These are phyloP conservation scores for Xylaria cubensis DNA, from an alignment of 495 filamentous ascomycete species.

Conservation along the genomic window DNA sequence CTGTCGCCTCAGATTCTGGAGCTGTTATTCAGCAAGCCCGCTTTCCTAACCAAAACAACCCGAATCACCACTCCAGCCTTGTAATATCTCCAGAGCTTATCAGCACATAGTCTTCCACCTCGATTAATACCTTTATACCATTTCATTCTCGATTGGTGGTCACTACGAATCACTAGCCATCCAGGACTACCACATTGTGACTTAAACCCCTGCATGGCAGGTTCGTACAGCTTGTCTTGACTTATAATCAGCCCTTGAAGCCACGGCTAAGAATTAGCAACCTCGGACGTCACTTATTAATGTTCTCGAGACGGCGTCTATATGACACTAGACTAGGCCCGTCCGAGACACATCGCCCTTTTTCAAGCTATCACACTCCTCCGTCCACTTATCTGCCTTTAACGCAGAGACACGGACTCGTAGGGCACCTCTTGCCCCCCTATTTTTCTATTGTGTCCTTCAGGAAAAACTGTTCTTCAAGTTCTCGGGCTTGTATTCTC, in stretches of 20 bases:
- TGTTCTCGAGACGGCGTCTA: slow-evolving; percentile 16
- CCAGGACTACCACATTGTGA: slow-evolving; percentile 1
- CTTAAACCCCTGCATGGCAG: background rate
- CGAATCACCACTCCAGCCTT: slow-evolving; percentile 1
- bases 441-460: background rate
- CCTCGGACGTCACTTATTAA: slow-evolving; percentile 33
- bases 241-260: slow-evolving; percentile 28
- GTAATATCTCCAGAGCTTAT: background rate
- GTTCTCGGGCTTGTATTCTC: slow-evolving; percentile 28
- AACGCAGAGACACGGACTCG: slow-evolving; percentile 13
- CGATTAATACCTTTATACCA: background rate
- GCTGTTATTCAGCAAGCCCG: background rate
- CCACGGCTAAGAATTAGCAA: slow-evolving; percentile 28
- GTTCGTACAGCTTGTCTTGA: slow-evolving; percentile 12
- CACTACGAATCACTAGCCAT: background rate
- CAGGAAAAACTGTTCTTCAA: background rate
- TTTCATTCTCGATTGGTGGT: background rate
- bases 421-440: background rate
- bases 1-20: background rate
- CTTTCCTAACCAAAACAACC: background rate
- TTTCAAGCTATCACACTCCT: slow-evolving; percentile 26
- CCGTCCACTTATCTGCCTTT: slow-evolving; percentile 2
- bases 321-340: slow-evolving; percentile 26
- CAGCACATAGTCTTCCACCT: background rate
- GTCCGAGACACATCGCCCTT: slow-evolving; percentile 34